Percentiles rank a stretch among this genome's conserved stretches.
Evolutionary conservation across 495 filamentous ascomycete genomes (phyloP).

Genomic region (Trypethelium eluteriae): DNA sequence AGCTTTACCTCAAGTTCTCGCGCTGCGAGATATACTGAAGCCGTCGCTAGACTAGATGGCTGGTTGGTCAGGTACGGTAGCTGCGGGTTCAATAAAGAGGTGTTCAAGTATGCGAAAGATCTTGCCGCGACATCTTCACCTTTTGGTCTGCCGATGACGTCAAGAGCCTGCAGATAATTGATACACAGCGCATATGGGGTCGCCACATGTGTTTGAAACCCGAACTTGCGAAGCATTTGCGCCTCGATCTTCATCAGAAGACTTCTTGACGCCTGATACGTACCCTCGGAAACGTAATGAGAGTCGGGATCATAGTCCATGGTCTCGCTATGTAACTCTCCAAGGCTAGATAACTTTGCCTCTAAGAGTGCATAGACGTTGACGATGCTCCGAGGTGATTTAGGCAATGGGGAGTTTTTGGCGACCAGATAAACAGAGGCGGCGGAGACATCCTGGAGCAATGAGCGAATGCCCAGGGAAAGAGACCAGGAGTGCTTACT

Average conservation of each 20-base stretch:
- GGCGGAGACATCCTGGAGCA: slow-evolving; percentile 65
- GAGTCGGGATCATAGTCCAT: neutral
- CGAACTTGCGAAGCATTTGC: slow-evolving; percentile 62
- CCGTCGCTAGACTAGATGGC: slow-evolving; percentile 73
- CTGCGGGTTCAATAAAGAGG: slow-evolving; percentile 76
- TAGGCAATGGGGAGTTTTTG: slow-evolving; percentile 72
- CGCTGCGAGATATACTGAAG: slow-evolving; percentile 83
- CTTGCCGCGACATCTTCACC: slow-evolving; percentile 47
- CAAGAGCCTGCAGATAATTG: slow-evolving; percentile 87
- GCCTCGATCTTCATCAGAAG: slow-evolving; percentile 64
- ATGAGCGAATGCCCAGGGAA: neutral
- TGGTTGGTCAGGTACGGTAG: slow-evolving; percentile 88
- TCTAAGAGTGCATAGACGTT: slow-evolving; percentile 75
- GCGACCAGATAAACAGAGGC: slow-evolving; percentile 73
- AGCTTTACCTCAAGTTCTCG: slow-evolving; percentile 68
- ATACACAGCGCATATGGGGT: slow-evolving; percentile 82
- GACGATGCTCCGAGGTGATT: slow-evolving; percentile 66
- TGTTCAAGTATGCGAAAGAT: slow-evolving; percentile 71
- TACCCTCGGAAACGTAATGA: slow-evolving; percentile 57
- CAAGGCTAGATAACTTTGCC: neutral
- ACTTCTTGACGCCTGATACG: slow-evolving; percentile 54
- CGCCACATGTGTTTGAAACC: slow-evolving; percentile 75
- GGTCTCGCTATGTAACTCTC: neutral
- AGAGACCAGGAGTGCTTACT: slow-evolving; percentile 33
- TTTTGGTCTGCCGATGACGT: slow-evolving; percentile 42